These are phyloP conservation scores for Camelina sativa DNA, from an alignment of 345 rosid genomes.

Conservation along the genomic window DNA sequence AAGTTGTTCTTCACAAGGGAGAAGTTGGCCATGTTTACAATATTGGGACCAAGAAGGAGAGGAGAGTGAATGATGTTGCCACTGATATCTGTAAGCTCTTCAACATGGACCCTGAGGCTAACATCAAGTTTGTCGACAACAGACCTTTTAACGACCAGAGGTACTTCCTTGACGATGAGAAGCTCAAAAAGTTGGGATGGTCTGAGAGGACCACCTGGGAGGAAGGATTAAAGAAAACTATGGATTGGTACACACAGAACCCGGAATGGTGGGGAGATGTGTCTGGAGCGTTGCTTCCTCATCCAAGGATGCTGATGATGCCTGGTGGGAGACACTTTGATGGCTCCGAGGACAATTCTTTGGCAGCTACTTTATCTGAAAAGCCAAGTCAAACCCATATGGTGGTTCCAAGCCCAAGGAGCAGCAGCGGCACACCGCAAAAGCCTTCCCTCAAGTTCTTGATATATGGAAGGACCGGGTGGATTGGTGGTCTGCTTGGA, in stretches of 20 bases:
- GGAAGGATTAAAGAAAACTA: slow-evolving; percentile 85
- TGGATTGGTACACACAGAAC: slow-evolving; percentile 80
- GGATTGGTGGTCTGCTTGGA: slow-evolving; percentile 81
- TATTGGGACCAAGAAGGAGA: slow-evolving; percentile 87
- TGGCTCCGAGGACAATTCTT: slow-evolving; percentile 61
- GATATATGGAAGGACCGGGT: slow-evolving; percentile 79
- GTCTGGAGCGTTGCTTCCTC: slow-evolving; percentile 89
- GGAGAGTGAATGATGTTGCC: slow-evolving; percentile 91
- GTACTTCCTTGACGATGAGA: slow-evolving; percentile 86
- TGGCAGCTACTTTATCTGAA: slow-evolving; percentile 41
- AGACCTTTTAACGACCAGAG: slow-evolving; percentile 92
- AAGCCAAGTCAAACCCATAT: slow-evolving; percentile 57
- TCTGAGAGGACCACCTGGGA: slow-evolving; percentile 78
- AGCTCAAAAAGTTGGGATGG: slow-evolving; percentile 82
- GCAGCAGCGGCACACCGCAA: slow-evolving; percentile 40
- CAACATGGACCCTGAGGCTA: slow-evolving; percentile 61
- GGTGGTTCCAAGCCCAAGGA: slow-evolving; percentile 66
- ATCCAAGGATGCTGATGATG: slow-evolving; percentile 94
- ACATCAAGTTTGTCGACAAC: slow-evolving; percentile 80
- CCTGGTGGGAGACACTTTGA: slow-evolving; percentile 90
- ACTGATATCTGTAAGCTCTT: slow-evolving; percentile 76
- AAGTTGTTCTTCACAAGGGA: slow-evolving; percentile 85
- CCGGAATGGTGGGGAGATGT: slow-evolving; percentile 99
- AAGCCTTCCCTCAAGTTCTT: slow-evolving; percentile 65
- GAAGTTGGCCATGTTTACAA: slow-evolving; percentile 93